These are phyloP conservation scores for Colletotrichum sp. DNA, from an alignment of 2,329 filamentous ascomycete species.

Conservation along the genomic window DNA sequence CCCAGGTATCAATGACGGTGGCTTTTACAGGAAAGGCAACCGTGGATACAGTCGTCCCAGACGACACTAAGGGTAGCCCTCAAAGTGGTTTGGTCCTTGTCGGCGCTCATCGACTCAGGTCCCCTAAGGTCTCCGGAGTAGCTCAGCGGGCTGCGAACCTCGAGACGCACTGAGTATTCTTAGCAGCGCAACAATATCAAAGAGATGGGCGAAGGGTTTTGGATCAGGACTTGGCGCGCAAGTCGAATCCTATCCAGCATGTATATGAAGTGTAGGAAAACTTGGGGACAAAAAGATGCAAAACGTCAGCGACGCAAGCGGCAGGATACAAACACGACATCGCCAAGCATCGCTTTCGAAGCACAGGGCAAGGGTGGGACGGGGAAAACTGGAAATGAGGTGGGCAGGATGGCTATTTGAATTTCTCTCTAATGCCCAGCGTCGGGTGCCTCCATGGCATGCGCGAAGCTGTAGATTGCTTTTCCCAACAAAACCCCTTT, in stretches of 20 bases:
- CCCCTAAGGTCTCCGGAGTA: neutral
- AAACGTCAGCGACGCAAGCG: neutral
- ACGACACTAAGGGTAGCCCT: neutral
- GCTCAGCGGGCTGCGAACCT: neutral
- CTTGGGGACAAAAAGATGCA: neutral
- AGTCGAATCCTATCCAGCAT: neutral
- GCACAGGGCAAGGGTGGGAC: neutral
- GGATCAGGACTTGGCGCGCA: neutral
- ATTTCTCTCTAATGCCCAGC: neutral
- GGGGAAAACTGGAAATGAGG: neutral
- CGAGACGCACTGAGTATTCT: neutral
- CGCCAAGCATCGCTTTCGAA: neutral
- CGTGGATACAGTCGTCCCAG: slow-evolving; percentile 22
- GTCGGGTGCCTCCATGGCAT: neutral
- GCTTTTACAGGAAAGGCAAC: slow-evolving; percentile 23
- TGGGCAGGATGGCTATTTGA: neutral
- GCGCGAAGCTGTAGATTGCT: neutral
- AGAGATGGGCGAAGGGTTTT: neutral
- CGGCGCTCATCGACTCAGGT: neutral
- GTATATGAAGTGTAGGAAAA: neutral
- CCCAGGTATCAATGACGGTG: slow-evolving; percentile 27
- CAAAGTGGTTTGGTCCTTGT: neutral
- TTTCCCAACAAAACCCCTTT: neutral
- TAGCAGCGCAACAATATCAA: neutral
- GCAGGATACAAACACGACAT: neutral